phyloP scores from a whole-genome alignment of 345 rosid species.

The Hibiscus syriacus region DNA sequence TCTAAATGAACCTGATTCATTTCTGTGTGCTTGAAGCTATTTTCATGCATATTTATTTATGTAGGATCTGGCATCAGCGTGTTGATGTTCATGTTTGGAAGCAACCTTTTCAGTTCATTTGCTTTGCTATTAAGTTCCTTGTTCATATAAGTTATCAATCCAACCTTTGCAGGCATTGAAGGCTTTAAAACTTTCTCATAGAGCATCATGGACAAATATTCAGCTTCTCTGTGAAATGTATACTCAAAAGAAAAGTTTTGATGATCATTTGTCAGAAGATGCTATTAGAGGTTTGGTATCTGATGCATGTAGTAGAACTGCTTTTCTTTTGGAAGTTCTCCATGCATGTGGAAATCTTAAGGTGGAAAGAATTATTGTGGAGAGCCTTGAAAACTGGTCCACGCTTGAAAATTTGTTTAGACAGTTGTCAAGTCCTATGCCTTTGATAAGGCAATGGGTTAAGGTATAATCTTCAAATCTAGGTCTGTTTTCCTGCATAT shows the following conservation, averaged over 20 bases:
- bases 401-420: slow-evolving; percentile 42
- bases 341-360: slow-evolving; percentile 43
- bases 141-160: slow-evolving; percentile 4
- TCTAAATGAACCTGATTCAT: background rate
- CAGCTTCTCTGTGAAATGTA: slow-evolving; percentile 39
- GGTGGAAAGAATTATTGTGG: slow-evolving; percentile 29
- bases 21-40: background rate
- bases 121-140: background rate
- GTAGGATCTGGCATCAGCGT: background rate
- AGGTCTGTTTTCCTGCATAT: slow-evolving; percentile 8
- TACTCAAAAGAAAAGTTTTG: slow-evolving; percentile 20
- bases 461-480: slow-evolving; percentile 48
- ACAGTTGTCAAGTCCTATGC: slow-evolving; percentile 48
- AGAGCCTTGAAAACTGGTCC: slow-evolving; percentile 63
- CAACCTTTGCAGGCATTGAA: slow-evolving; percentile 59
- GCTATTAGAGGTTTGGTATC: slow-evolving; percentile 40
- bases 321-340: slow-evolving; percentile 69
- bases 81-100: background rate
- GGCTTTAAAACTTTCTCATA: slow-evolving; percentile 57
- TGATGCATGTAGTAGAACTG: slow-evolving; percentile 54
- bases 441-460: slow-evolving; percentile 84
- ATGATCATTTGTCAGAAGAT: slow-evolving; percentile 41
- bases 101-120: background rate
- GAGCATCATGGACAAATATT: slow-evolving; percentile 72
- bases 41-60: background rate